These are phyloP conservation scores for Penicillium ochrochloron DNA, from an alignment of 495 filamentous ascomycete species.

Conservation along the genomic window DNA sequence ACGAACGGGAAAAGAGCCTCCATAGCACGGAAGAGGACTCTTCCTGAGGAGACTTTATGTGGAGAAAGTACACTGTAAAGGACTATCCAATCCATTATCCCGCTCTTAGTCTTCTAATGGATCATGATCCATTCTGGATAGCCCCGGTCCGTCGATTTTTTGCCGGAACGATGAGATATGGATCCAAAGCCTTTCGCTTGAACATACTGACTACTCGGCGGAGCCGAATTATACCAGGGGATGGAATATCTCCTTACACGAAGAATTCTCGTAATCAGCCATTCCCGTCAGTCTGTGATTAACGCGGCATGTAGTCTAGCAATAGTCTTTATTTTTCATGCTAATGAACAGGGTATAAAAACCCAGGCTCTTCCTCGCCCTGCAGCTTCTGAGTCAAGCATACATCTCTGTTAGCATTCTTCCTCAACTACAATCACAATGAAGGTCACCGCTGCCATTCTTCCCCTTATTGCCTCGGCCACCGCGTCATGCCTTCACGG, in stretches of 20 bases:
- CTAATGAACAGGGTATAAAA: neutral
- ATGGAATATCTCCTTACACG: neutral
- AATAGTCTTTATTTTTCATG: neutral
- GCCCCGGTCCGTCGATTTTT: neutral
- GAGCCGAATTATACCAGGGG: neutral
- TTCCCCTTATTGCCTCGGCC: conserved; percentile 17
- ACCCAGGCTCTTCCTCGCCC: neutral
- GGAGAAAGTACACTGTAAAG: neutral
- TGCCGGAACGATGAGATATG: neutral
- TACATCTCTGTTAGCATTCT: neutral
- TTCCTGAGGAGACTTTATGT: neutral
- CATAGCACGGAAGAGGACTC: neutral
- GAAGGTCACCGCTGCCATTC: conserved; percentile 21
- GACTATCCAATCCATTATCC: neutral
- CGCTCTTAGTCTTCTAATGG: neutral
- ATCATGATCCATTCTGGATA: neutral
- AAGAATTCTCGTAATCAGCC: neutral
- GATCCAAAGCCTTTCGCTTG: neutral
- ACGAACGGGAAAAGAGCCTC: neutral
- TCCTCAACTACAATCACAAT: conserved; percentile 10
- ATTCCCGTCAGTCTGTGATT: neutral
- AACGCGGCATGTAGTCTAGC: neutral
- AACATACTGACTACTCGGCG: neutral
- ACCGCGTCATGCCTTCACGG: conserved; percentile 24
- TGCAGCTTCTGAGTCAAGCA: neutral